Percentiles rank a stretch among this genome's conserved stretches.
These are phyloP conservation scores for Lentithecium fluviatile DNA, from an alignment of 495 filamentous ascomycete species.

Conservation along the genomic window DNA sequence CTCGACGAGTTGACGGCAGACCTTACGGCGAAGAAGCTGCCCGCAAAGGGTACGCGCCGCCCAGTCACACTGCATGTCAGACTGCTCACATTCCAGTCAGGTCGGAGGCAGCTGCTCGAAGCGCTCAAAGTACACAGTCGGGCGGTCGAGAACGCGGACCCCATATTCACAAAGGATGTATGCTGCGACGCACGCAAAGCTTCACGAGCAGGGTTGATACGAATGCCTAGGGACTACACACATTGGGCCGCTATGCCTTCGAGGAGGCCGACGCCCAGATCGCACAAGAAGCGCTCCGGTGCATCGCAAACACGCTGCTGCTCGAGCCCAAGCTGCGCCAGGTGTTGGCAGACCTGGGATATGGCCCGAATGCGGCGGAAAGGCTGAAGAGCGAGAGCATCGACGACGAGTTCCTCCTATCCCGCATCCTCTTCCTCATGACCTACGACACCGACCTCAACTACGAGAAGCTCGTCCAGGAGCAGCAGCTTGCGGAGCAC, in stretches of 20 bases:
- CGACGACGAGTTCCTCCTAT: constrained; percentile 86
- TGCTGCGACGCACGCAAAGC: constrained; percentile 12
- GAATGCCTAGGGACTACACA: constrained; percentile 65
- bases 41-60: constrained; percentile 22
- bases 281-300: constrained; percentile 76
- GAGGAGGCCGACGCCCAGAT: constrained; percentile 56
- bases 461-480: constrained; percentile 65
- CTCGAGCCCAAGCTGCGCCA: constrained; percentile 70
- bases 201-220: not conserved
- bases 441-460: constrained; percentile 78
- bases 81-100: constrained; percentile 18
- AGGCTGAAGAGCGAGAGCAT: constrained; percentile 71
- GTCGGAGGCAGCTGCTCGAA: constrained; percentile 52
- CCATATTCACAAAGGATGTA: constrained; percentile 78
- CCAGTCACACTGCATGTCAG: not conserved
- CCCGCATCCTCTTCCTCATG: constrained; percentile 78
- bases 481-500: constrained; percentile 67
- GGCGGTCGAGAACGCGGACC: constrained; percentile 64
- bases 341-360: constrained; percentile 77
- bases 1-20: constrained; percentile 22
- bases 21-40: constrained; percentile 29
- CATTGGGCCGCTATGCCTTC: constrained; percentile 70
- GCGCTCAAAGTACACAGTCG: constrained; percentile 78
- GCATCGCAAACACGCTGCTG: constrained; percentile 83
- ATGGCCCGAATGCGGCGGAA: constrained; percentile 65